Evolutionary conservation across 2,329 filamentous ascomycete genomes (phyloP), one percentile per base, ranked within the genome.

Genomic region (Scleromitrula shiraiana): DNA sequence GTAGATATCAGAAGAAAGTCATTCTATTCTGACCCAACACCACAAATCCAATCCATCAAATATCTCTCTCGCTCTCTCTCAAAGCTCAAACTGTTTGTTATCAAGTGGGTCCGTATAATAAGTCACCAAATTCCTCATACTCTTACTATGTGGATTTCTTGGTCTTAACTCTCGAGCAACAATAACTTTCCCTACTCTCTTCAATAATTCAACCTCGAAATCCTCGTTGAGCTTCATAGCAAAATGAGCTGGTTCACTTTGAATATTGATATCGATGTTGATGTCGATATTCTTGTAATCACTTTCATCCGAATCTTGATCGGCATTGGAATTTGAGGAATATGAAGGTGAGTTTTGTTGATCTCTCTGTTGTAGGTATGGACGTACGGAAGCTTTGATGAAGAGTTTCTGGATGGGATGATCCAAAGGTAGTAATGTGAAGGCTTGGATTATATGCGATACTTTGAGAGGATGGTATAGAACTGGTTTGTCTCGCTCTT

Each of bases 321-420:
- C 7, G 8, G 8, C 0, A 6, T 32, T 19, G 2, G 38, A 35
- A 27, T 27, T 27, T 17, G 17, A 37, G 20, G 5, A 33, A 29
- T 22, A 20, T n/a, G 20, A 14, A 2, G 3, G 20, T 3, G 2
- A n/a, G 8, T 35, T 10, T 35, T 20, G 7, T 6, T 4, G 14
- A 2, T 35, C n/a, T 35, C 24, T 22, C 4, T 19, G 12, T 17
- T 22, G 3, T 14, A 47, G 8, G 30, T 40, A 41, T 4, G 37
- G 22, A 3, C 27, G 15, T 5, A 50, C 27, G 1, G 39, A 29
- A 14, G 51, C 43, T 14, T 44, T 29, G 4, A 50, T 27, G 14
- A 55, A 44, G 3, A 55, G 15, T 14, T 41, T 43, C 26, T 38
- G 29, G 22, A 55, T 29, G 2, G 44, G 36, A 33, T 54, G 40